phyloP scores from a whole-genome alignment of 2,329 filamentous ascomycete species.

The Harringtonia lauricola region DNA sequence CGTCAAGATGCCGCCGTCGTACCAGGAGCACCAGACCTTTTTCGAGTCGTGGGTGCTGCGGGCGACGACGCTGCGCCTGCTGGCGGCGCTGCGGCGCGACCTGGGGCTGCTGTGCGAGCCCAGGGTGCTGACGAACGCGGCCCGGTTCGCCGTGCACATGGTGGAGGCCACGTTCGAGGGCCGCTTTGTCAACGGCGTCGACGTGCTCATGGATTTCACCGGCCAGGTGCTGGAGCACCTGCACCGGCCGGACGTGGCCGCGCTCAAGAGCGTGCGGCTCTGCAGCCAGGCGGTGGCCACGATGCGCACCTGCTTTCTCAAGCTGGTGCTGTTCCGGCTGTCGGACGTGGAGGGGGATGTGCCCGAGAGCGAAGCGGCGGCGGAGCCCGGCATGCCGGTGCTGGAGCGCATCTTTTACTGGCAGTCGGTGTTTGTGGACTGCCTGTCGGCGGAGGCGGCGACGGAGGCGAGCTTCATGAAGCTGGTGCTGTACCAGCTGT shows the following conservation, averaged over 20 bases:
- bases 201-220: constrained; percentile 72
- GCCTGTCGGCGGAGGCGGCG: constrained; percentile 50
- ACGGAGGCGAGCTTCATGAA: constrained; percentile 61
- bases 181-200: constrained; percentile 87
- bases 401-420: constrained; percentile 86
- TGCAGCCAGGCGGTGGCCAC: constrained; percentile 73
- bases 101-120: constrained; percentile 69
- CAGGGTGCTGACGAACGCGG: constrained; percentile 74
- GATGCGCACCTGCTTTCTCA: constrained; percentile 68
- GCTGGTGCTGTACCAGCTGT: constrained; percentile 86
- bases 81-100: constrained; percentile 58
- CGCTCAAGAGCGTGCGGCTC: constrained; percentile 78
- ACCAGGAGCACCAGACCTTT: constrained; percentile 87
- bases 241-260: constrained; percentile 70
- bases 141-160: constrained; percentile 69
- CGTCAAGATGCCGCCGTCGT: constrained; percentile 80
- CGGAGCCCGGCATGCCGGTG: constrained; percentile 40
- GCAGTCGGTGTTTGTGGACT: constrained; percentile 81
- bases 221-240: constrained; percentile 81
- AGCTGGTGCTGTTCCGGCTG: constrained; percentile 67
- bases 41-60: constrained; percentile 85
- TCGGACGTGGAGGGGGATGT: constrained; percentile 62
- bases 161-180: constrained; percentile 89
- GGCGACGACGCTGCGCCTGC: constrained; percentile 60
- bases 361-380: constrained; percentile 14